These are phyloP conservation scores for Saccharomycopsis hybrid DNA, from an alignment of 1,139 yeast species.

Conservation along the genomic window DNA sequence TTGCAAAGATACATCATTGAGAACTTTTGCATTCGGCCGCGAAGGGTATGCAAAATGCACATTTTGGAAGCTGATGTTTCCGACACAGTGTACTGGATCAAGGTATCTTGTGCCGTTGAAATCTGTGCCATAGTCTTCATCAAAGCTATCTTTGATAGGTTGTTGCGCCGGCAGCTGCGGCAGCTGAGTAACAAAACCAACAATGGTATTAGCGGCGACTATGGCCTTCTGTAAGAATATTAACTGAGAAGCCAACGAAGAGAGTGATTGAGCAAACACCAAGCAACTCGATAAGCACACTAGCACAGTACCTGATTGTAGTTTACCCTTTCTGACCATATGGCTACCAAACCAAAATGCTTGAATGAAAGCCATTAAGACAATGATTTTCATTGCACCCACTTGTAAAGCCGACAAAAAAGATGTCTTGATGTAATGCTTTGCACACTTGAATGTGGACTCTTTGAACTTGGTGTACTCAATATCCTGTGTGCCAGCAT, in stretches of 20 bases:
- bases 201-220: conserved; percentile 47
- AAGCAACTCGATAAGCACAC: conserved; percentile 82
- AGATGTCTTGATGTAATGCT: conserved; percentile 41
- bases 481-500: conserved; percentile 48
- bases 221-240: conserved; percentile 56
- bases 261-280: conserved; percentile 54
- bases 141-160: background rate
- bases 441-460: conserved; percentile 39
- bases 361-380: conserved; percentile 75
- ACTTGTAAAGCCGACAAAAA: conserved; percentile 50
- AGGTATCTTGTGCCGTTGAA: conserved; percentile 24
- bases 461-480: conserved; percentile 45
- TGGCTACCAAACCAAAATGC: conserved; percentile 86
- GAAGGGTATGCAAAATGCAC: conserved; percentile 59
- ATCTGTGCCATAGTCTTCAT: conserved; percentile 21
- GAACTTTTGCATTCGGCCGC: conserved; percentile 38
- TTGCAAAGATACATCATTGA: conserved; percentile 40
- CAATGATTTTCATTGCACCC: conserved; percentile 49
- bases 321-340: conserved; percentile 46
- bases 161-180: conserved; percentile 5
- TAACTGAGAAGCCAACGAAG: conserved; percentile 45
- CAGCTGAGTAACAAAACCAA: conserved; percentile 25
- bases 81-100: conserved; percentile 24
- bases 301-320: conserved; percentile 56
- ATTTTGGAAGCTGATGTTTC: conserved; percentile 43